Conservation (phyloP, 2,329 filamentous ascomycete genomes). For the Alternaria angustiovoidea region DNA sequence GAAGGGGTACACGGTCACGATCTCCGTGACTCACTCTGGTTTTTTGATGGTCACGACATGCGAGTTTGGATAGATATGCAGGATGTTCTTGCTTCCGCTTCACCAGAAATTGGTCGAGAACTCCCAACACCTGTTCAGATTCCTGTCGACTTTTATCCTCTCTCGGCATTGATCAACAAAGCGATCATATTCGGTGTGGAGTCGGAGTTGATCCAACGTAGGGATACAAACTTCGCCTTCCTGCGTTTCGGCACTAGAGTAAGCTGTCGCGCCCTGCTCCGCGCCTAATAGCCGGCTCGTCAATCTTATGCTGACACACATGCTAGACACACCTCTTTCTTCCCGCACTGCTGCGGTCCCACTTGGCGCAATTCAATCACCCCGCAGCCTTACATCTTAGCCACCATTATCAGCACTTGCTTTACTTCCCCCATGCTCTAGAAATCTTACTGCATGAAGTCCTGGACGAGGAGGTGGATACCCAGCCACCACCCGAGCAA, state of each 20-base stretch:
- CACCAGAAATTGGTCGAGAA: slow-evolving; percentile 71
- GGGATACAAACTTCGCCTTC: slow-evolving; percentile 89
- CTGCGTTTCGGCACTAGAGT: slow-evolving; percentile 88
- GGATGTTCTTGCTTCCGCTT: slow-evolving; percentile 77
- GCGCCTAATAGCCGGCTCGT: slow-evolving; percentile 10
- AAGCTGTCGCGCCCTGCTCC: slow-evolving; percentile 48
- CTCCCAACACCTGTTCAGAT: slow-evolving; percentile 78
- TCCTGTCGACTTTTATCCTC: slow-evolving; percentile 91
- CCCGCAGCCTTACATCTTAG: slow-evolving; percentile 82
- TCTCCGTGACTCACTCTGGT: slow-evolving; percentile 89
- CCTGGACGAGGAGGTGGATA: slow-evolving; percentile 91
- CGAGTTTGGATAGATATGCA: slow-evolving; percentile 90
- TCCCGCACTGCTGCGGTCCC: slow-evolving; percentile 82
- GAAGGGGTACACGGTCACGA: slow-evolving; percentile 61
- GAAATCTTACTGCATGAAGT: slow-evolving; percentile 93
- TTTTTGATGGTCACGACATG: slow-evolving; percentile 87
- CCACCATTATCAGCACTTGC: slow-evolving; percentile 83
- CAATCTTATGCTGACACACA: slow-evolving; percentile 27
- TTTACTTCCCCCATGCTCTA: slow-evolving; percentile 91
- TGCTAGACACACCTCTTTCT: slow-evolving; percentile 89
- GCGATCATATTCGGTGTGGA: slow-evolving; percentile 91
- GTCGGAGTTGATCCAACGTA: slow-evolving; percentile 88
- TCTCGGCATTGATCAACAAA: slow-evolving; percentile 87
- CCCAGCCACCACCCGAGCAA: slow-evolving; percentile 55
- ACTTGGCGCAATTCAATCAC: slow-evolving; percentile 78